Conservation (phyloP, 495 filamentous ascomycete species). For the Trichoderma gamsii region DNA sequence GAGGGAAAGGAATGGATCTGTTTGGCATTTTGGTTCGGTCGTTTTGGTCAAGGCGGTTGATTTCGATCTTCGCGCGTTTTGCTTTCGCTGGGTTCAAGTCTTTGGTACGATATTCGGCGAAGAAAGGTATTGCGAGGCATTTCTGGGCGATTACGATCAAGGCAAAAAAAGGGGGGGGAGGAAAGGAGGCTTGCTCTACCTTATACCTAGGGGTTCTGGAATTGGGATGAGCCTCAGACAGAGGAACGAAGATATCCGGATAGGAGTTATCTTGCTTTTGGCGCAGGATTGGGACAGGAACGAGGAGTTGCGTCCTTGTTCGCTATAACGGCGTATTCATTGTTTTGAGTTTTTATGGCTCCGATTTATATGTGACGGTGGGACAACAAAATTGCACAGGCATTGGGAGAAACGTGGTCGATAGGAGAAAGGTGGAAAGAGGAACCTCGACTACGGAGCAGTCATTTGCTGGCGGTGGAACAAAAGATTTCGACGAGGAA, state of each 20-base stretch:
- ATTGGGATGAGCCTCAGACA: constrained; percentile 9
- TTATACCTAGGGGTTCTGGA: constrained; percentile 13
- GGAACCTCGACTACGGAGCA: not conserved
- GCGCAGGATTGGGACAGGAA: constrained; percentile 13
- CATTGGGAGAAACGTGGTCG: not conserved
- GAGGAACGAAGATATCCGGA: constrained; percentile 6
- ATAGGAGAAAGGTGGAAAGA: not conserved
- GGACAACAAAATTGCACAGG: constrained; percentile 2
- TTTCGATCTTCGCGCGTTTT: constrained; percentile 15
- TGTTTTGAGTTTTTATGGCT: constrained; percentile 7
- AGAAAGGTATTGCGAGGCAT: constrained; percentile 13
- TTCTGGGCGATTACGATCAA: constrained; percentile 14
- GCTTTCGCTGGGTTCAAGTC: constrained; percentile 12
- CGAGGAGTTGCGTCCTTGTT: constrained; percentile 5
- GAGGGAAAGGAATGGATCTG: constrained; percentile 4
- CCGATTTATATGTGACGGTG: constrained; percentile 8
- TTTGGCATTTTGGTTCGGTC: constrained; percentile 3
- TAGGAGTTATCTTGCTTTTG: constrained; percentile 15
- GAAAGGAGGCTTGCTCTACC: constrained; percentile 8
- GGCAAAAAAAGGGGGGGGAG: constrained; percentile 2
- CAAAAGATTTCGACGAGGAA: not conserved
- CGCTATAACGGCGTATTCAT: constrained; percentile 5
- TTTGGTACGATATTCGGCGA: constrained; percentile 12
- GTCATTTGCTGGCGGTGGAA: not conserved
- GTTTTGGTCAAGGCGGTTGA: constrained; percentile 7